Evolutionary conservation across 768 basidiomycete species (phyloP).

Genomic region (Chalciporus sphaerocephalus): DNA sequence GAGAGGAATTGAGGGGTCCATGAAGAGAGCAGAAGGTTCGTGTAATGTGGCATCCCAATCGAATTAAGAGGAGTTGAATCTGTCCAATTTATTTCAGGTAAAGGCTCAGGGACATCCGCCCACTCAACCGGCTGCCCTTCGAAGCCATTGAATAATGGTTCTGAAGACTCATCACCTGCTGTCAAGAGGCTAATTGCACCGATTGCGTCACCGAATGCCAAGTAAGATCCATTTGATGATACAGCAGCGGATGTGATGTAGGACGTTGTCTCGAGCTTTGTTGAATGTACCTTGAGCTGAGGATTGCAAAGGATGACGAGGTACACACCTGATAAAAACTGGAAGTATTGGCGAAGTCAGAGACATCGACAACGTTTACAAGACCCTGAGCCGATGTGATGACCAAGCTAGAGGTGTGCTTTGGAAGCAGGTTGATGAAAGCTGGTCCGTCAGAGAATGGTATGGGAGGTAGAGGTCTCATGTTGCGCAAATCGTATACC

Average conservation of each 20-base stretch:
- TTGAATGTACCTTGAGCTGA: conserved; percentile 7
- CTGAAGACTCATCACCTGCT: conserved; percentile 56
- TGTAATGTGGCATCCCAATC: conserved; percentile 87
- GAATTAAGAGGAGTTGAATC: conserved; percentile 81
- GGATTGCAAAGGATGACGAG: neutral
- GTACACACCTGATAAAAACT: conserved; percentile 75
- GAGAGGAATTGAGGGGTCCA: conserved; percentile 55
- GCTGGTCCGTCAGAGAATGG: conserved; percentile 84
- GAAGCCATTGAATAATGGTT: conserved; percentile 81
- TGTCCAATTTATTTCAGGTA: conserved; percentile 76
- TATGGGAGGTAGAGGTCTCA: conserved; percentile 79
- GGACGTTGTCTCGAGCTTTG: conserved; percentile 64
- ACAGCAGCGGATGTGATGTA: conserved; percentile 78
- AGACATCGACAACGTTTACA: conserved; percentile 79
- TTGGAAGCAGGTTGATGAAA: conserved; percentile 78
- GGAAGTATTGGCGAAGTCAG: conserved; percentile 58
- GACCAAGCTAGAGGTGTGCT: conserved; percentile 66
- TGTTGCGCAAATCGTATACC: conserved; percentile 82
- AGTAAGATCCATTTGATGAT: conserved; percentile 82
- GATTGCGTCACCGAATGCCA: conserved; percentile 88
- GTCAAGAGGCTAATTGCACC: conserved; percentile 80
- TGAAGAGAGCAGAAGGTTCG: conserved; percentile 65
- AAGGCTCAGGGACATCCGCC: conserved; percentile 67
- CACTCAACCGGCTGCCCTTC: conserved; percentile 83
- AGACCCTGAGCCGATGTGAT: conserved; percentile 78